Percentiles rank a stretch among this genome's conserved stretches.
These are phyloP conservation scores for Aspergillus biplanus DNA, from an alignment of 495 filamentous ascomycete species.

Conservation along the genomic window DNA sequence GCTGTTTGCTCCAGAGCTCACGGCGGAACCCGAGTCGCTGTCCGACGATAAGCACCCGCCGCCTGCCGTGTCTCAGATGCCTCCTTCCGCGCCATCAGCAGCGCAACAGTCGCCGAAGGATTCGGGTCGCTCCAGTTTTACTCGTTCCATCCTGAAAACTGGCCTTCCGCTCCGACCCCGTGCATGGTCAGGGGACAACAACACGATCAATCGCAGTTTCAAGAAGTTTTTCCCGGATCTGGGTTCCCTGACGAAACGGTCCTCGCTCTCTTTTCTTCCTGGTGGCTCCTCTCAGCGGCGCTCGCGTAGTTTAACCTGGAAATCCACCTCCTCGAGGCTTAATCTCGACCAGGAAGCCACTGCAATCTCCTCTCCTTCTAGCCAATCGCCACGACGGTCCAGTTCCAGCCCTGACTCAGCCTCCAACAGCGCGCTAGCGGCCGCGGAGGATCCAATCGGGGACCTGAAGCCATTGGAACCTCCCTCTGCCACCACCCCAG, in stretches of 20 bases:
- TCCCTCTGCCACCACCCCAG: constrained; percentile 28
- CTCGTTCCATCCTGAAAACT: constrained; percentile 44
- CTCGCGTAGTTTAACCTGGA: constrained; percentile 36
- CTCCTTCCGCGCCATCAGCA: background rate
- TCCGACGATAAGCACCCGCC: constrained; percentile 10
- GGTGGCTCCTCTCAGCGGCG: constrained; percentile 33
- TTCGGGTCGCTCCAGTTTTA: constrained; percentile 41
- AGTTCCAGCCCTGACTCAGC: constrained; percentile 10
- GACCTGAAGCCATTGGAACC: constrained; percentile 36
- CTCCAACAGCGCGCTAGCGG: constrained; percentile 5
- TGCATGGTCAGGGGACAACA: constrained; percentile 44
- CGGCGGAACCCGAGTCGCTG: constrained; percentile 40
- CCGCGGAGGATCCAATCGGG: constrained; percentile 28
- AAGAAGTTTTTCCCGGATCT: constrained; percentile 51
- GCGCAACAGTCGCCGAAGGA: constrained; percentile 11
- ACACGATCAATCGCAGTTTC: constrained; percentile 23
- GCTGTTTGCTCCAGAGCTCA: constrained; percentile 38
- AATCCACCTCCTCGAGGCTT: constrained; percentile 21
- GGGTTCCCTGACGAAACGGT: constrained; percentile 47
- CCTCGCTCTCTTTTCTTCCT: constrained; percentile 50
- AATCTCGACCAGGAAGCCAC: constrained; percentile 19
- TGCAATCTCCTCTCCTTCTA: background rate
- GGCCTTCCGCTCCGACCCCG: constrained; percentile 43
- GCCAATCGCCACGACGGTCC: constrained; percentile 16
- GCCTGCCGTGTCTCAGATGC: background rate